These are phyloP conservation scores for Neolentinus lepideus DNA, from an alignment of 1,284 basidiomycete species.

Conservation along the genomic window DNA sequence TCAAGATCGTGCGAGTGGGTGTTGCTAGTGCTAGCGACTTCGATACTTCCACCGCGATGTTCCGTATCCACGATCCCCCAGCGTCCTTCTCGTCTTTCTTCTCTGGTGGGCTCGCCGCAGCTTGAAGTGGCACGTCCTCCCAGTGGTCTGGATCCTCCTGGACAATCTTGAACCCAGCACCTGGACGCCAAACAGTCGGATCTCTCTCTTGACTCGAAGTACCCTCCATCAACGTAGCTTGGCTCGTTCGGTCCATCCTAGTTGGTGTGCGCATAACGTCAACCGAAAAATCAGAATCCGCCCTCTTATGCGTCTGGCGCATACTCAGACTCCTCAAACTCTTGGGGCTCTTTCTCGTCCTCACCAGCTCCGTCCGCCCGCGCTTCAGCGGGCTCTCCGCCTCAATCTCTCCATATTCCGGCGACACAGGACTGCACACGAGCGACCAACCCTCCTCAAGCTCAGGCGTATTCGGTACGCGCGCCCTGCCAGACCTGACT, in stretches of 20 bases:
- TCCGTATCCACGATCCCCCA: slow-evolving; percentile 3
- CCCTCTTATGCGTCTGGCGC: slow-evolving; percentile 15
- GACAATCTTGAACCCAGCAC: slow-evolving; percentile 25
- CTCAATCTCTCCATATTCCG: background rate
- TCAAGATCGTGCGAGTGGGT: slow-evolving; percentile 14
- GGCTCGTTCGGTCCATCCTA: slow-evolving; percentile 4
- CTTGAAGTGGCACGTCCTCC: slow-evolving; percentile 10
- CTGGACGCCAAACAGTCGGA: slow-evolving; percentile 12
- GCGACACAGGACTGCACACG: background rate
- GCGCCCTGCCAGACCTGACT: slow-evolving; percentile 1
- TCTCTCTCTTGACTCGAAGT: slow-evolving; percentile 6
- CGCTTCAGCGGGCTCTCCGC: background rate
- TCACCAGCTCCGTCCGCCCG: slow-evolving; percentile 5
- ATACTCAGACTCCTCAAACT: slow-evolving; percentile 5
- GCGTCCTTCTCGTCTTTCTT: slow-evolving; percentile 5
- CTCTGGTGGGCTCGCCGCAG: background rate
- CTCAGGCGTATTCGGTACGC: background rate
- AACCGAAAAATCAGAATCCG: slow-evolving; percentile 17
- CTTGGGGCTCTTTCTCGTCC: background rate
- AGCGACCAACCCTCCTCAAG: background rate
- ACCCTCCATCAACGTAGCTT: background rate
- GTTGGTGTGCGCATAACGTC: slow-evolving; percentile 8
- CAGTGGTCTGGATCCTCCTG: slow-evolving; percentile 19
- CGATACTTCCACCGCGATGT: slow-evolving; percentile 7
- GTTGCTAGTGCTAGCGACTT: background rate